Evolutionary conservation across 805 yeast genomes (phyloP).

Genomic region (Teunomyces lycoperdinae): DNA sequence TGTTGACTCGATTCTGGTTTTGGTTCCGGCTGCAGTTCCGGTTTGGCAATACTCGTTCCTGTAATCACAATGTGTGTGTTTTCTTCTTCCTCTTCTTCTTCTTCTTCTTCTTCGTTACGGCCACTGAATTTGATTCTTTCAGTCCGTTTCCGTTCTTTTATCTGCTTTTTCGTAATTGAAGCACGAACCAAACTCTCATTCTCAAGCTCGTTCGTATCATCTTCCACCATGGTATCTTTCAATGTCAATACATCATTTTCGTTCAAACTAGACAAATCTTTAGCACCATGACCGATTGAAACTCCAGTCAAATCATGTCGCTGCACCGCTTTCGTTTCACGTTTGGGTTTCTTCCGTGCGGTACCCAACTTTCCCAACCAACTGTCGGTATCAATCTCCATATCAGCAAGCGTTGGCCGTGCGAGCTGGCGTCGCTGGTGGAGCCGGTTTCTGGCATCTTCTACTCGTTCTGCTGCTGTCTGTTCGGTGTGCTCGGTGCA

Average conservation of each 20-base stretch:
- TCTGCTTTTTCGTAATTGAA: conserved; percentile 10
- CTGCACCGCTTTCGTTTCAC: background rate
- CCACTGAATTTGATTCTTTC: conserved; percentile 24
- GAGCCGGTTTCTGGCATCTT: conserved; percentile 18
- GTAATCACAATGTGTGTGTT: conserved; percentile 4
- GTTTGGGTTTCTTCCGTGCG: conserved; percentile 5
- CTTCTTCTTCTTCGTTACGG: conserved; percentile 14
- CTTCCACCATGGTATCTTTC: conserved; percentile 45
- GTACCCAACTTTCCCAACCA: conserved; percentile 36
- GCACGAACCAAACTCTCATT: conserved; percentile 23
- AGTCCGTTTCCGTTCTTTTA: conserved; percentile 23
- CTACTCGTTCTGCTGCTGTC: conserved; percentile 7
- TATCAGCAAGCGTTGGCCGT: conserved; percentile 23
- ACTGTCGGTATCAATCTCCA: conserved; percentile 33
- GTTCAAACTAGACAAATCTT: conserved; percentile 35
- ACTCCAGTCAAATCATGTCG: conserved; percentile 31
- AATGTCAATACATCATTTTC: conserved; percentile 56
- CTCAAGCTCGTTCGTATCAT: conserved; percentile 29
- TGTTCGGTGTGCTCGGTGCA: background rate
- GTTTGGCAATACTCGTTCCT: conserved; percentile 6
- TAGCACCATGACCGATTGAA: conserved; percentile 44
- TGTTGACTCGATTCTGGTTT: background rate
- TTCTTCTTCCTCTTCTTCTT: conserved; percentile 8
- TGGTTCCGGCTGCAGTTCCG: background rate
- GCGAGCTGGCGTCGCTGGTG: conserved; percentile 19